Evolutionary conservation across 345 rosid species (phyloP).

Genomic region (Aquilaria sinensis): DNA sequence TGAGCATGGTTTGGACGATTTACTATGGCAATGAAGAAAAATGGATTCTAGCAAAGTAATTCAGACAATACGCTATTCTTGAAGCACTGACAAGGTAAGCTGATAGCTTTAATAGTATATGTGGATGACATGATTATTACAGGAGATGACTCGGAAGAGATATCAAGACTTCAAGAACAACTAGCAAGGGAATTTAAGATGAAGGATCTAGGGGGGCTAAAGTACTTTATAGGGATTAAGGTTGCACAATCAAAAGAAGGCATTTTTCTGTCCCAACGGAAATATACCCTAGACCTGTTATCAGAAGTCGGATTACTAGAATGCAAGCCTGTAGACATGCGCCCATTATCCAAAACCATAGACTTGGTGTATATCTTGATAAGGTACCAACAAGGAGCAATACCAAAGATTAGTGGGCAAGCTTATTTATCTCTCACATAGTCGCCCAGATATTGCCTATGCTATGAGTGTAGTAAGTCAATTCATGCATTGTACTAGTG

Average conservation of each 20-base stretch:
- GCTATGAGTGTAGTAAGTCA: too few species aligned
- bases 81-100: neutral
- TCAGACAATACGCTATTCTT: neutral
- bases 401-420: neutral
- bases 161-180: neutral
- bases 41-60: constrained; percentile 2
- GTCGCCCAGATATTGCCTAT: too few species aligned
- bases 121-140: neutral
- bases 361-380: neutral
- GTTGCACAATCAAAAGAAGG: neutral
- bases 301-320: neutral
- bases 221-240: neutral
- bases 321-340: neutral
- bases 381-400: neutral
- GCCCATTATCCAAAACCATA: neutral
- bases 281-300: neutral
- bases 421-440: too few species aligned
- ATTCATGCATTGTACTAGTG: neutral
- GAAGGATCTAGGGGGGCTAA: constrained; percentile 3
- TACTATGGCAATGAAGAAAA: neutral
- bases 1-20: constrained; percentile 5
- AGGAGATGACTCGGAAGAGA: neutral
- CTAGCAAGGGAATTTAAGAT: neutral
- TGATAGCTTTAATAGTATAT: too few species aligned
- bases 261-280: neutral